Evolutionary conservation across 2,329 filamentous ascomycete species (phyloP).

Genomic region (Trichoderma sp.): DNA sequence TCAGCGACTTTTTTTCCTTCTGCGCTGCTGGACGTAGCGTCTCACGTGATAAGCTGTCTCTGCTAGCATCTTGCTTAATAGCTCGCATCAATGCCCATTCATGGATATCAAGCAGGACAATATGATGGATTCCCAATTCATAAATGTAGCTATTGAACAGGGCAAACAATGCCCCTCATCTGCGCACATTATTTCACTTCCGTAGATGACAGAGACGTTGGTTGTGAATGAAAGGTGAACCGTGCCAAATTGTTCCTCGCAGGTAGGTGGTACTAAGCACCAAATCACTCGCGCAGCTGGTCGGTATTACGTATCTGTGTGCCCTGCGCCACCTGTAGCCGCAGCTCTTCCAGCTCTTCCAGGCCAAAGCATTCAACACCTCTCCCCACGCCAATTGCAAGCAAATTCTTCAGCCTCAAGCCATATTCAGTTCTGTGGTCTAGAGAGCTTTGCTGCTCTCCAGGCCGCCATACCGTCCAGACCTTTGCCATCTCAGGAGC

Average conservation of each 20-base stretch:
- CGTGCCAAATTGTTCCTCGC: neutral
- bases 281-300: neutral
- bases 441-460: constrained; percentile 19
- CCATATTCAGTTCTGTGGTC: neutral
- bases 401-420: neutral
- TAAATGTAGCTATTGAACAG: neutral
- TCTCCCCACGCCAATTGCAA: constrained; percentile 12
- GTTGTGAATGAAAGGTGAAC: neutral
- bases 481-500: neutral
- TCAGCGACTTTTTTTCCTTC: neutral
- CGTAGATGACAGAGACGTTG: neutral
- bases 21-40: neutral
- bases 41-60: neutral
- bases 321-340: constrained; percentile 19
- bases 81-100: neutral
- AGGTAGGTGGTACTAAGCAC: neutral
- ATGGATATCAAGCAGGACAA: neutral
- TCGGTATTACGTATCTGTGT: constrained; percentile 8
- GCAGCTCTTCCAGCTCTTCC: constrained; percentile 20
- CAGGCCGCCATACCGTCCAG: neutral
- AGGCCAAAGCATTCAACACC: constrained; percentile 6
- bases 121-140: neutral
- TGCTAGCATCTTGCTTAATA: no score
- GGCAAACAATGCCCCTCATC: neutral
- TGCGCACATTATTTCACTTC: neutral